Evolutionary conservation across 805 yeast genomes (phyloP), one percentile per base, ranked within the genome.

Genomic region (Wickerhamomyces strasburgensis): DNA sequence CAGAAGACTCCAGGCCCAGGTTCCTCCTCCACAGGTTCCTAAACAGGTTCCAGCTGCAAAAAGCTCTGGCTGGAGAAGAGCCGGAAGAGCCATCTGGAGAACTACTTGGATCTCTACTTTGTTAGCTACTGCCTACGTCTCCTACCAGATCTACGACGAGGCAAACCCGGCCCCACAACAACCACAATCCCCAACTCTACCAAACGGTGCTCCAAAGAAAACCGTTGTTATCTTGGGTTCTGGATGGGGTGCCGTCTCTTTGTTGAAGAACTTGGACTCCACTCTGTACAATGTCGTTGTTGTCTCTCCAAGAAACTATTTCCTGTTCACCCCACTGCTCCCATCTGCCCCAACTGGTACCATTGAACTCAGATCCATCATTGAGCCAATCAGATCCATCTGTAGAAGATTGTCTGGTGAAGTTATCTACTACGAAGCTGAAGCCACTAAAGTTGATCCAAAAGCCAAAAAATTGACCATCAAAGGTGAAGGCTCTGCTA

Each of bases 271-370:
- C 57, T 68, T 89, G 60, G 96, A 89, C 60, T 82, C 96, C 29
- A 69, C 89, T 33, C 70, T 81, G 60, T 89, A 87, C 67, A 86
- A 90, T 58, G 96, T 89, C 34, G 78, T 87, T 34, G 79, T 89
- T 39, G 84, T 89, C 32, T 86, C 96, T 29, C 97, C 98, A 45
- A 78, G 97, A 68, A 90, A 89, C 71, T 90, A 86, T 70, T 88
- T 89, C 67, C 70, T 89, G 53, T 89, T 90, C 73, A 89, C 98
- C 40, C 97, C 98, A n/a, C 69, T 89, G 58, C 72, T 89, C 52
- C 97, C 98, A 32, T 84, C 95, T 18, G 84, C 90, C 49, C 95
- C 97, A 39, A 89, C 95, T 27, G 97, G 97, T 47, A 84, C 96
- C 35, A 78, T 87, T 42, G 96, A 86, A 55, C 63, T 76, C 48